Percentiles rank a stretch among this genome's conserved stretches.
Conservation (phyloP, 106 monocot genomes). For the Platanthera guangdongensis region DNA sequence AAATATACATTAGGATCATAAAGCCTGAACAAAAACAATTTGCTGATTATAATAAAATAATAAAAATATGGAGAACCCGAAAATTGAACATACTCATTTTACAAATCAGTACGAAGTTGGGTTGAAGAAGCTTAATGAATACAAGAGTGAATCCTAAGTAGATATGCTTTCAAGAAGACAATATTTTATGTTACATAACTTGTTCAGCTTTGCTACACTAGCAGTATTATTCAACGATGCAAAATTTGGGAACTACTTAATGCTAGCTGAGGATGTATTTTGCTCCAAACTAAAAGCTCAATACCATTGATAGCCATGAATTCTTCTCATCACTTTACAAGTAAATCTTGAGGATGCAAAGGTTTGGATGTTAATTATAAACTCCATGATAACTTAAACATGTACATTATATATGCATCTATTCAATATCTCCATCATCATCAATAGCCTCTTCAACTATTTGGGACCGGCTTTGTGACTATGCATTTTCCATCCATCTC, state of each 20-base stretch:
- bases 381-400: no score
- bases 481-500: no score
- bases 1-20: conserved; percentile 82
- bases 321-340: no score
- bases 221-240: background rate
- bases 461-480: no score
- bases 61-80: background rate
- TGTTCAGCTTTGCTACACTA: background rate
- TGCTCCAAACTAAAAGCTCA: no score
- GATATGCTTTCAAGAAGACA: background rate
- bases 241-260: no score
- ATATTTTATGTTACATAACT: background rate
- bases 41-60: background rate
- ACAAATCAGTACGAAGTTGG: background rate
- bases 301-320: no score
- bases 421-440: no score
- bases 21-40: conserved; percentile 48
- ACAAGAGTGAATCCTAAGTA: background rate
- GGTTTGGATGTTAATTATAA: no score
- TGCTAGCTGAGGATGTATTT: no score
- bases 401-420: background rate
- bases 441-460: no score
- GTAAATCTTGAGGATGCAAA: no score
- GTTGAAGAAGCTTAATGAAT: background rate
- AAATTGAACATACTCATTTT: background rate